Evolutionary conservation across 2,329 filamentous ascomycete genomes (phyloP), one percentile per base, ranked within the genome.

Genomic region (Parascedosporium putredinis): DNA sequence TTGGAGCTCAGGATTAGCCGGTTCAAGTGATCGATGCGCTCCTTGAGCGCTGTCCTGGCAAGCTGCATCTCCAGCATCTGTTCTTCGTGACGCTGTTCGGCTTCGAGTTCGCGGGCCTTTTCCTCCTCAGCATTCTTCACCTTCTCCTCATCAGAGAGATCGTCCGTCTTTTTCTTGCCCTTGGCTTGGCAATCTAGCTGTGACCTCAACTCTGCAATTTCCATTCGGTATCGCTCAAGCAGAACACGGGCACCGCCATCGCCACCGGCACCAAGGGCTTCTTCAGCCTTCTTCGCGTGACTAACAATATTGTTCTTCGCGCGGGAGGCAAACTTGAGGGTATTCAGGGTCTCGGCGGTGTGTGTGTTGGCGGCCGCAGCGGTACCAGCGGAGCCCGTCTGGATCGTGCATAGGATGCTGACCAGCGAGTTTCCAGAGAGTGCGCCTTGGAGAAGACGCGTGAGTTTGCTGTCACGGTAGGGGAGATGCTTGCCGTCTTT

Each of bases 21-120:
- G 67, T 97, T 98, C 44, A 98, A 74, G 65, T 98, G 93, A 63
- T 96, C 90, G 58, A 98, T 98, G 25, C 93, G 84, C 70, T 98
- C 93, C 65, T 97, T 98, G 50, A 98, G 71, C 1, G 93, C 93
- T 1, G 93, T 98, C 38, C 93, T 82, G 27, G 93, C 93, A 44
- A 98, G 77, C 64, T 98, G 93, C 87, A 98, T 97, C 67, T 98
- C 93, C 50, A 98, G 75, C 78, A 98, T 91, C 65, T 98, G 93
- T 69, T 97, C 93, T 62, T 96, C 90, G 57, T 96, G 93, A 34
- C 89, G 81, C 56, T 88, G 79, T 56, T 89, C 83, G 6, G 86
- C 86, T 66, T 96, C 88, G 57, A 84, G 80, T 63, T 93, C 83
- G 16, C 83, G 75, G 36, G 74, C 81, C 56, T 83, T 78, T 59